A percentile compares a stretch with the other conserved stretches of the same genome.
Evolutionary conservation across 345 rosid genomes (phyloP).

Genomic region (Litchi chinensis): DNA sequence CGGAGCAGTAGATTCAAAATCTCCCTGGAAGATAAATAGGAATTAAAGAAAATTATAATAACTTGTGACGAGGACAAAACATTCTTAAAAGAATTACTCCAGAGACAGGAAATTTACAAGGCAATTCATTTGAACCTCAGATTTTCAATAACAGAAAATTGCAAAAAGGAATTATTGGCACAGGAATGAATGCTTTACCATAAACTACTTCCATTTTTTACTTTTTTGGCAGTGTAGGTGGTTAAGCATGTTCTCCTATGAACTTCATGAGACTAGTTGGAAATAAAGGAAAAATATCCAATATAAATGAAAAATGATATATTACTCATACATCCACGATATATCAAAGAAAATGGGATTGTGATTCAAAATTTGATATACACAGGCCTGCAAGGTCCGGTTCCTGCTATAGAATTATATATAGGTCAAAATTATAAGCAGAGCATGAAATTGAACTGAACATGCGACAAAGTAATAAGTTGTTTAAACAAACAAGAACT

Average conservation of each 20-base stretch:
- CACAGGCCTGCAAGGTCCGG: constrained; percentile 4
- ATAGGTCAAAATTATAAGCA: constrained; percentile 8
- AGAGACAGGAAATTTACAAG: not conserved
- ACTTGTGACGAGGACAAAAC: not conserved
- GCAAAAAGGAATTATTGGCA: not conserved
- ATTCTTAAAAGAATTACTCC: not conserved
- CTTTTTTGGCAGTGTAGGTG: not conserved
- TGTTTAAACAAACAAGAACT: not conserved
- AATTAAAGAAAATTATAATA: not conserved
- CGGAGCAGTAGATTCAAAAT: constrained; percentile 29
- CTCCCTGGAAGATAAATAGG: constrained; percentile 43
- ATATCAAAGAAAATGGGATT: not conserved
- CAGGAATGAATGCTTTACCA: not conserved
- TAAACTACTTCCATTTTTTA: not conserved
- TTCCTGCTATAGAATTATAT: not conserved
- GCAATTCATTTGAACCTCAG: not conserved
- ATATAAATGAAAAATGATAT: not conserved
- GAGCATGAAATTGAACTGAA: not conserved
- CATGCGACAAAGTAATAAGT: not conserved
- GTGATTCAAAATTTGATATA: not conserved
- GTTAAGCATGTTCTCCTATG: not conserved
- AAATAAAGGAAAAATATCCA: not conserved
- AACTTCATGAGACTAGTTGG: not conserved
- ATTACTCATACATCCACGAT: not conserved
- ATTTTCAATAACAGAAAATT: constrained; percentile 7